Evolutionary conservation across 1,284 basidiomycete species (phyloP).

Genomic region (Trichosporon inkin): DNA sequence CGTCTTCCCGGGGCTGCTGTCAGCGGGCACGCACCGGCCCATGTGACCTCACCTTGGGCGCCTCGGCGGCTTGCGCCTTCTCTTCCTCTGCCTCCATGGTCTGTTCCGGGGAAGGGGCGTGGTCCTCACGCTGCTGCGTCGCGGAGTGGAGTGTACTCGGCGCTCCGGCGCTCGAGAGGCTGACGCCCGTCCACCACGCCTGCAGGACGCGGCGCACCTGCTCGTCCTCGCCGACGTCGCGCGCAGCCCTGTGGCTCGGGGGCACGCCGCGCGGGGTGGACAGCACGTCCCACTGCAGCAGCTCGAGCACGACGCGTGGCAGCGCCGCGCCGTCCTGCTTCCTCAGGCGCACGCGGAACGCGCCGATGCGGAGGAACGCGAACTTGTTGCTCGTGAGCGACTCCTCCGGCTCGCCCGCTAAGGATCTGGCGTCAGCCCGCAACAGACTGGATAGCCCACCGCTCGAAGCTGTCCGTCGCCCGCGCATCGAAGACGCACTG

Average conservation of each 20-base stretch:
- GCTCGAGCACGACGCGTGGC: constrained; percentile 26
- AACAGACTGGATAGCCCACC: no score
- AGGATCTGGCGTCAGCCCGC: constrained; percentile 13
- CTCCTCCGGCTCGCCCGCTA: constrained; percentile 22
- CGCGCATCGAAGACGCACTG: constrained; percentile 29
- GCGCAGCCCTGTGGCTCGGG: neutral
- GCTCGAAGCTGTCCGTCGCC: constrained; percentile 31
- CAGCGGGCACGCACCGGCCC: neutral
- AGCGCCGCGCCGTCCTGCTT: neutral
- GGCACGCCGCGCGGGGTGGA: neutral
- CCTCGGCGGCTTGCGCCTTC: neutral
- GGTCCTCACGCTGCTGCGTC: neutral
- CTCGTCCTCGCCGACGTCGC: neutral
- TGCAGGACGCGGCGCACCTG: neutral
- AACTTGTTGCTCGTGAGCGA: constrained; percentile 30
- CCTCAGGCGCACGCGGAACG: constrained; percentile 19
- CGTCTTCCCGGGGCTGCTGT: neutral
- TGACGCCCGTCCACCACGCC: neutral
- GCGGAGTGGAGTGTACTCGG: neutral
- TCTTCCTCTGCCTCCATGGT: neutral
- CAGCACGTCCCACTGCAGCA: constrained; percentile 29
- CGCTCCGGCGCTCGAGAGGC: neutral
- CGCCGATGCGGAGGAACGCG: constrained; percentile 24
- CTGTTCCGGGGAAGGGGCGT: neutral
- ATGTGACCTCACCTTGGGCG: neutral